Base-by-base conservation (phyloP, 2,329 filamentous ascomycete species). In the Karstenula rhodostoma region DNA sequence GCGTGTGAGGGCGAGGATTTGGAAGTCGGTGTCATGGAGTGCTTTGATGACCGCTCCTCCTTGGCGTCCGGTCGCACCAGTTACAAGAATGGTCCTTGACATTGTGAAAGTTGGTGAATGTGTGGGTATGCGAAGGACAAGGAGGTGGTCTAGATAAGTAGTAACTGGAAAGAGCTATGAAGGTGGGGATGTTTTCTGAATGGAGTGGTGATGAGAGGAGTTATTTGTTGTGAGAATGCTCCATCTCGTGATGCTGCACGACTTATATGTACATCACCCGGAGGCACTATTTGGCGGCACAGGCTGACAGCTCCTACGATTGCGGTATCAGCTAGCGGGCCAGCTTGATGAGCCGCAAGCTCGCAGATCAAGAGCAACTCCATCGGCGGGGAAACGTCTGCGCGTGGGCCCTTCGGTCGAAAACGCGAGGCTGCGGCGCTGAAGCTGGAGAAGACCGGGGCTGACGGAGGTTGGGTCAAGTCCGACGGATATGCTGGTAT, bases 1-100 rank as follows among this genome's bases (percentile, higher is more conserved):
- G 59, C 86, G 81, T 4, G 85, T 87, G 32, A 87, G 77, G 9
- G 86, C 86, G 12, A 86, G 78, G 43, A 88, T 85, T 25, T 83
- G 76, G 61, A 84, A 80, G 47, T 71, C 64, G 49, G 72, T 66
- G 55, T 65, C 62, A 8, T 69, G 42, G 7, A 82, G 71, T 7
- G 78, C 75, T 53, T 70, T 60, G 57, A 81, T 69, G 46, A 78
- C 66, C 19, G 77, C 72, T 32, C 79, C 78, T 57, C 80, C 79
- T 70, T 81, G 79, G 51, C 79, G 77, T 50, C 79, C 78, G 8
- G 79, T 81, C 4, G 78, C 78, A 23, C 79, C 79, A 8, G 77
- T 78, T n/a, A 81, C 63, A 43, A 81, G 66, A 29, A 80, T 65
- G 22, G 67, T 63, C 58, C 71, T 77, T 15, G 75, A 67, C 74